Conservation (phyloP, 257 asterid genomes). For the Petunia axillaris region DNA sequence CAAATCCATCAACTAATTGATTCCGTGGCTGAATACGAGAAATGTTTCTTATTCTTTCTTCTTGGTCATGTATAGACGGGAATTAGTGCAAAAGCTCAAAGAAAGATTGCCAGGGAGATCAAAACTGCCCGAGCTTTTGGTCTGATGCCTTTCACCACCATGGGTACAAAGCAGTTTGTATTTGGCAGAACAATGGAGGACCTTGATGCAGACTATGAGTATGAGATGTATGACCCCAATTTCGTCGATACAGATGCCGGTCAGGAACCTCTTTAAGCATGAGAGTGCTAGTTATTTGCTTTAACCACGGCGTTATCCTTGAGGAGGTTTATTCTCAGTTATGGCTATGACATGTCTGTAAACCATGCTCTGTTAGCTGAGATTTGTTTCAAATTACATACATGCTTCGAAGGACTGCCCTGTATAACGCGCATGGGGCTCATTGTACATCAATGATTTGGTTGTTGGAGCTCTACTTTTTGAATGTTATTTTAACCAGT, state of each 20-base stretch:
- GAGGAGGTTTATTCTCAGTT: conserved; percentile 5
- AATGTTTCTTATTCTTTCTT: neutral
- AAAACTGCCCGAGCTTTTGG: conserved; percentile 97
- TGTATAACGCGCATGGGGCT: no score
- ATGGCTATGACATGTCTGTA: neutral
- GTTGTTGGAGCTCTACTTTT: conserved; percentile 11
- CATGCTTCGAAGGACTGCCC: neutral
- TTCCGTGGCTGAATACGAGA: neutral
- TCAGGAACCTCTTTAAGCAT: conserved; percentile 19
- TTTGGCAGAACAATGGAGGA: conserved; percentile 76
- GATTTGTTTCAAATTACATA: neutral
- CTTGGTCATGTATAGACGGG: conserved; percentile 35
- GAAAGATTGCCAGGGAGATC: conserved; percentile 69
- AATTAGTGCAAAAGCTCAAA: conserved; percentile 62
- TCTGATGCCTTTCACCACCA: conserved; percentile 91
- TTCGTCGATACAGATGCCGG: conserved; percentile 46
- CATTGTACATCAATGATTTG: neutral
- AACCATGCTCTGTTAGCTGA: neutral
- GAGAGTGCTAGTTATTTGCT: neutral
- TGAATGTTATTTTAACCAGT: no score
- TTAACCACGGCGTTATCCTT: neutral
- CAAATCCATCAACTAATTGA: neutral
- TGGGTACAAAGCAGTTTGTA: conserved; percentile 81
- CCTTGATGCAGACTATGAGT: conserved; percentile 44
- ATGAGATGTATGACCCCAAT: conserved; percentile 37